Percentiles rank a stretch among this genome's conserved stretches.
Conservation (phyloP, 2,329 filamentous ascomycete species). For the Fusarium sublunatum region DNA sequence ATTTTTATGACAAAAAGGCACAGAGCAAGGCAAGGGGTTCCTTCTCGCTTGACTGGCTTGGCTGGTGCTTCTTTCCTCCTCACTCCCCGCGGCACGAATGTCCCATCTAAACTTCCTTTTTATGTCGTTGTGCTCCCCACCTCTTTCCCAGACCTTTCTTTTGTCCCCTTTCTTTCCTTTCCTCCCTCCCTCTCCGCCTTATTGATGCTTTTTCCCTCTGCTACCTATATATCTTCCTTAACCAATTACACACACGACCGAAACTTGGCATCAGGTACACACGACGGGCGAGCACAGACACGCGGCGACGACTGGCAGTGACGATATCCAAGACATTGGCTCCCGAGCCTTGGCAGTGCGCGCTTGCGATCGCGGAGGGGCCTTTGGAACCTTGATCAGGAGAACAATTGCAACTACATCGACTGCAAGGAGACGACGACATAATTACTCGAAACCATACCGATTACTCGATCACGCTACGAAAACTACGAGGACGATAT, state of each 20-base stretch:
- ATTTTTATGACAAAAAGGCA: constrained; percentile 26
- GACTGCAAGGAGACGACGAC: constrained; percentile 1
- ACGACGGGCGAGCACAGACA: constrained; percentile 25
- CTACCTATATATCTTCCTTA: not conserved
- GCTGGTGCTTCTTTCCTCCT: constrained; percentile 9
- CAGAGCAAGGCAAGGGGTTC: constrained; percentile 18
- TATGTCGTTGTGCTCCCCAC: constrained; percentile 32
- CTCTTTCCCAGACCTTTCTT: constrained; percentile 10
- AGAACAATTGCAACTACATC: not conserved
- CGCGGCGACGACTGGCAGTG: constrained; percentile 15
- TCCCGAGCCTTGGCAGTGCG: constrained; percentile 43
- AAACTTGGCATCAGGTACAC: not conserved
- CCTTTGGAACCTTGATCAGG: constrained; percentile 6
- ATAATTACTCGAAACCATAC: not conserved
- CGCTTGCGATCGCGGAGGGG: constrained; percentile 41
- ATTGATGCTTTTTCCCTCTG: not conserved
- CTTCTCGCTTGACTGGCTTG: constrained; percentile 4
- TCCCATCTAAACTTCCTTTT: constrained; percentile 30
- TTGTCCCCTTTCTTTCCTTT: not conserved
- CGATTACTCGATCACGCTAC: not conserved
- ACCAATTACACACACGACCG: not conserved
- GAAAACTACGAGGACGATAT: not conserved
- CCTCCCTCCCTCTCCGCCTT: not conserved
- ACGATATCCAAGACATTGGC: constrained; percentile 29
- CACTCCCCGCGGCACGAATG: constrained; percentile 21